Evolutionary conservation across 768 basidiomycete species (phyloP).

Genomic region (Amanita pallidorosea): DNA sequence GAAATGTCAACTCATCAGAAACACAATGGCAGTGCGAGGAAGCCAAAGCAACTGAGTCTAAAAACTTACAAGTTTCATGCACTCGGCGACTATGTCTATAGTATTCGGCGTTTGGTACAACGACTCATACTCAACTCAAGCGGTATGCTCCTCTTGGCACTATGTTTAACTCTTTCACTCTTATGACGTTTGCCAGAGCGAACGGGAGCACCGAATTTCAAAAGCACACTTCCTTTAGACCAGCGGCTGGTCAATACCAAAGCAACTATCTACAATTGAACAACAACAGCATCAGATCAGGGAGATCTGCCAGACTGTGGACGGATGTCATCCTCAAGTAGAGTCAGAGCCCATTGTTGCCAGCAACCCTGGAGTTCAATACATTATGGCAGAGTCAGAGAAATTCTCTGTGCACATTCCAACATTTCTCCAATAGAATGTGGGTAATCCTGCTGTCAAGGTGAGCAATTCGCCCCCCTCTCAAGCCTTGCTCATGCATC

Average conservation of each 20-base stretch:
- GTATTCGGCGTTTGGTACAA: not conserved
- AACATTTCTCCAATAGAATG: not conserved
- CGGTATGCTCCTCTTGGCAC: not conserved
- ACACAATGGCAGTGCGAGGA: not conserved
- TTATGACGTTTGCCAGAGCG: too few species aligned
- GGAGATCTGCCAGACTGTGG: not conserved
- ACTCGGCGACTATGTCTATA: constrained; percentile 5
- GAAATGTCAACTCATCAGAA: not conserved
- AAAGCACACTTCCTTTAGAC: too few species aligned
- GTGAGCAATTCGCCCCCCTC: not conserved
- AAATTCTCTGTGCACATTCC: not conserved
- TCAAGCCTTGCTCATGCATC: not conserved
- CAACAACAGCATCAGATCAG: constrained; percentile 1
- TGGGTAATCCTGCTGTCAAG: constrained; percentile 5
- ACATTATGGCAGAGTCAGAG: not conserved
- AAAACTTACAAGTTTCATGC: constrained; percentile 11
- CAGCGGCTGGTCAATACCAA: too few species aligned
- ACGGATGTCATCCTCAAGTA: not conserved
- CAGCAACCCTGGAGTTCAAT: not conserved
- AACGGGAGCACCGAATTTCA: too few species aligned
- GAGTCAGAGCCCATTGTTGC: not conserved
- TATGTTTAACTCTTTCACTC: not conserved
- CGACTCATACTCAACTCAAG: not conserved
- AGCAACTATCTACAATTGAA: not conserved
- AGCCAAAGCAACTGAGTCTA: constrained; percentile 6